phyloP scores from a whole-genome alignment of 192 early-diverging fungal genomes.

The Coemansia sp. region DNA sequence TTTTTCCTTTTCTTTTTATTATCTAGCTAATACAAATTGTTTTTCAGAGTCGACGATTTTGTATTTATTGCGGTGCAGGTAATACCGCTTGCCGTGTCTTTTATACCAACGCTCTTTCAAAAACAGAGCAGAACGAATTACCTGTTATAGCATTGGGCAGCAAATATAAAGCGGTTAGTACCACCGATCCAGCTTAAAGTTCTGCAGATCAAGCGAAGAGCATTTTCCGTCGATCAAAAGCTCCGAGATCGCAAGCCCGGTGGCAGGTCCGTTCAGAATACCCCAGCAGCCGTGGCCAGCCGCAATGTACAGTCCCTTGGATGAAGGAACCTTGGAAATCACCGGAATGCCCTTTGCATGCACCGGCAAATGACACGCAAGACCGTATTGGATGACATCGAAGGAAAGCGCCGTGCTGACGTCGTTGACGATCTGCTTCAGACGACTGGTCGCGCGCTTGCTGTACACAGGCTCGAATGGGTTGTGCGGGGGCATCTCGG shows the following conservation, averaged over 20 bases:
- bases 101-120: no score
- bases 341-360: slow-evolving; percentile 52
- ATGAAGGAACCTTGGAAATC: slow-evolving; percentile 44
- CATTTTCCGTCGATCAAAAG: slow-evolving; percentile 39
- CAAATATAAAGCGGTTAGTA: slow-evolving; percentile 4
- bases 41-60: no score
- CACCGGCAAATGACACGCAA: slow-evolving; percentile 51
- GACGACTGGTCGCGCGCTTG: slow-evolving; percentile 43
- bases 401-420: slow-evolving; percentile 38
- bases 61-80: no score
- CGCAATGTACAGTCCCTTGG: slow-evolving; percentile 45
- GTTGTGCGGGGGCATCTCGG: slow-evolving; percentile 54
- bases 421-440: slow-evolving; percentile 54
- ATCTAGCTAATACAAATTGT: no score
- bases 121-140: neutral
- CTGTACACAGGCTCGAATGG: slow-evolving; percentile 53
- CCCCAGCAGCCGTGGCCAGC: slow-evolving; percentile 57
- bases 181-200: slow-evolving; percentile 49
- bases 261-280: slow-evolving; percentile 53
- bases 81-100: no score
- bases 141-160: no score
- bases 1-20: no score
- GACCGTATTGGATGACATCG: slow-evolving; percentile 46
- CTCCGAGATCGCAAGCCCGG: slow-evolving; percentile 48
- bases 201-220: slow-evolving; percentile 37